phyloP scores from a whole-genome alignment of 352 stramenopile genomes.

The Pythium aristosporum region DNA sequence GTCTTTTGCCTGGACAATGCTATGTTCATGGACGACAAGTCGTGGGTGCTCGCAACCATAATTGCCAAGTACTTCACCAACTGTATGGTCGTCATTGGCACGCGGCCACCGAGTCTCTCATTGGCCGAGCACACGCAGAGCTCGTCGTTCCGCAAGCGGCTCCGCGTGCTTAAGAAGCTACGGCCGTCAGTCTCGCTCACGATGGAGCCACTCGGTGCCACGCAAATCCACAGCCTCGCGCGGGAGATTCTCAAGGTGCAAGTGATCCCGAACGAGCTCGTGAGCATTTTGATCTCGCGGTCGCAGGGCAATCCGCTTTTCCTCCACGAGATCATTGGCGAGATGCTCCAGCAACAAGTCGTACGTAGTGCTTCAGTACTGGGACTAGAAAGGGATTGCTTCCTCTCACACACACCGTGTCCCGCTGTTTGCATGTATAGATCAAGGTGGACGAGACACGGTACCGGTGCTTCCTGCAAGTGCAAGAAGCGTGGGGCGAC shows the following conservation, averaged over 20 bases:
- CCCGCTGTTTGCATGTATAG: conserved; percentile 15
- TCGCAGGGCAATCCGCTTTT: conserved; percentile 86
- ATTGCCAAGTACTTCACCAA: conserved; percentile 88
- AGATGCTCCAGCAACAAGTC: conserved; percentile 78
- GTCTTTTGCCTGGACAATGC: conserved; percentile 84
- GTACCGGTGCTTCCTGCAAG: conserved; percentile 60
- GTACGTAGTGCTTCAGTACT: conserved; percentile 25
- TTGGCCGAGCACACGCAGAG: conserved; percentile 72
- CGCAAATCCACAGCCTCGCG: conserved; percentile 64
- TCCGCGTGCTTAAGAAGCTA: conserved; percentile 72
- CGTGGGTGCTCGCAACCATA: conserved; percentile 77
- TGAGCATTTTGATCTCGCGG: conserved; percentile 65
- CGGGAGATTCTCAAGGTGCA: conserved; percentile 64
- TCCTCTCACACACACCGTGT: neutral
- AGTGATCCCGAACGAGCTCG: conserved; percentile 54
- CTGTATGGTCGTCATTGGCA: conserved; percentile 72
- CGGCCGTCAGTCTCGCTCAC: conserved; percentile 42
- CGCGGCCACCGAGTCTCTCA: conserved; percentile 62
- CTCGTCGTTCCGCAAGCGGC: conserved; percentile 70
- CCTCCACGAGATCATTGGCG: conserved; percentile 79
- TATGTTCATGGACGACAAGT: conserved; percentile 89
- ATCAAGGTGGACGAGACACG: conserved; percentile 65
- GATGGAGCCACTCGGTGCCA: conserved; percentile 53
- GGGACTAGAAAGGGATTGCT: neutral
- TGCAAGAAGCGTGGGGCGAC: conserved; percentile 80